phyloP scores from a whole-genome alignment of 495 filamentous ascomycete genomes.

The Xylaria curta region DNA sequence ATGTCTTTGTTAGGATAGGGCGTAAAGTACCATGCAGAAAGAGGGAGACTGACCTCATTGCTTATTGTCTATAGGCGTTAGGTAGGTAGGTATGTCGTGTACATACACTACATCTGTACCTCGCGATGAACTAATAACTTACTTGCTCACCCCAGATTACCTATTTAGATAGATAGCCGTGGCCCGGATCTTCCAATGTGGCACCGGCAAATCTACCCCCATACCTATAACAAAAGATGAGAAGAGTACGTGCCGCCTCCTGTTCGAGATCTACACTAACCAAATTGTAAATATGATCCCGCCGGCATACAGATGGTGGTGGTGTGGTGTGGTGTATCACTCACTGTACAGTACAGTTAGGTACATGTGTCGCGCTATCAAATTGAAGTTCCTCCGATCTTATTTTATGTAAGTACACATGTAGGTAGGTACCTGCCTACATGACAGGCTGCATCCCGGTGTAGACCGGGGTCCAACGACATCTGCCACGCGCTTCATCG shows the following conservation, averaged over 20 bases:
- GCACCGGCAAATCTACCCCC: slow-evolving; percentile 1
- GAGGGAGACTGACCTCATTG: slow-evolving; percentile 15
- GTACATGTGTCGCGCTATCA: background rate
- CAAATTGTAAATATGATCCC: background rate
- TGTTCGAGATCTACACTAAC: slow-evolving; percentile 3
- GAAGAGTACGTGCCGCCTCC: background rate
- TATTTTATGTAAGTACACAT: slow-evolving; percentile 2
- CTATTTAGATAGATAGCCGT: background rate
- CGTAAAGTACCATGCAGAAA: slow-evolving; percentile 6
- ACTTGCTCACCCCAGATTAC: background rate
- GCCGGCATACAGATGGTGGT: background rate
- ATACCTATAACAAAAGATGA: background rate
- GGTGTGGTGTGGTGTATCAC: background rate
- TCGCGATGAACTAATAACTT: no score
- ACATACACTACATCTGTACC: no score
- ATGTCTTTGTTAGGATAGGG: slow-evolving; percentile 16
- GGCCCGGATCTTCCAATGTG: slow-evolving; percentile 11
- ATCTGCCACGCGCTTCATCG: slow-evolving; percentile 29
- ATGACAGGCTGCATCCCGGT: slow-evolving; percentile 13
- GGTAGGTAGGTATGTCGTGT: background rate
- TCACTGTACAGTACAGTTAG: background rate
- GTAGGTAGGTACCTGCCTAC: background rate
- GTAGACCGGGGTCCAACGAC: slow-evolving; percentile 9
- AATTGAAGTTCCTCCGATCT: slow-evolving; percentile 28
- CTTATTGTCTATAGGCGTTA: background rate